These are phyloP conservation scores for Vitis riparia DNA, from an alignment of 164 flowering plant species.

Conservation along the genomic window DNA sequence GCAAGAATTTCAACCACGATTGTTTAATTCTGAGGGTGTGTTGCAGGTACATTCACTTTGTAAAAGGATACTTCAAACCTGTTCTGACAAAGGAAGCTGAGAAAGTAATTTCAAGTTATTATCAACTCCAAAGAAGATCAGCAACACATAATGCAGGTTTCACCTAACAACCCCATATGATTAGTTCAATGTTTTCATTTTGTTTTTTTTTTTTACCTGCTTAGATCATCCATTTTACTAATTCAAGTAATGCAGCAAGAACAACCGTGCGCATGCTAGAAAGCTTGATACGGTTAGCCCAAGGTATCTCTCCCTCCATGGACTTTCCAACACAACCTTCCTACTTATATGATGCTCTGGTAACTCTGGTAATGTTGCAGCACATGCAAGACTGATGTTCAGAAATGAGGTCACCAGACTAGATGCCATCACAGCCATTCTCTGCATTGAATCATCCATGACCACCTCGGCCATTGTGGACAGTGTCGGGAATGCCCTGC, in stretches of 20 bases:
- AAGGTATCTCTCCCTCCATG: conserved; percentile 43
- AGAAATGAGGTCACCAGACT: conserved; percentile 81
- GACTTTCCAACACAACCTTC: background rate
- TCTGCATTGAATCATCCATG: conserved; percentile 97
- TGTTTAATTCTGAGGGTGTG: background rate
- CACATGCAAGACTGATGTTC: conserved; percentile 98
- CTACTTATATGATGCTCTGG: background rate
- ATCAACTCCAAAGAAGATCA: conserved; percentile 95
- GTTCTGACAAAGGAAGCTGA: conserved; percentile 90
- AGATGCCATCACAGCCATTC: conserved; percentile 91
- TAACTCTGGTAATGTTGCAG: conserved; percentile 38
- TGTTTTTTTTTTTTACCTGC: background rate
- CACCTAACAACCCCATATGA: background rate
- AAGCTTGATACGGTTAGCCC: conserved; percentile 92
- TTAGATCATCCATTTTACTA: background rate
- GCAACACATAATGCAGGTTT: conserved; percentile 86
- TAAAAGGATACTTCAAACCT: conserved; percentile 75
- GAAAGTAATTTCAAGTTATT: conserved; percentile 83
- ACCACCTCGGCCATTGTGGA: conserved; percentile 95
- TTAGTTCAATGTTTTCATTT: background rate
- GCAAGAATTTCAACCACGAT: too few species aligned
- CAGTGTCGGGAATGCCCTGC: conserved; percentile 84
- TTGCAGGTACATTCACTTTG: conserved; percentile 80
- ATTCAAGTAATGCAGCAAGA: conserved; percentile 60
- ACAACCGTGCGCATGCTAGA: conserved; percentile 98